phyloP scores from a whole-genome alignment of 176 grass and related monocot species.

The Saccharum officinarum region DNA sequence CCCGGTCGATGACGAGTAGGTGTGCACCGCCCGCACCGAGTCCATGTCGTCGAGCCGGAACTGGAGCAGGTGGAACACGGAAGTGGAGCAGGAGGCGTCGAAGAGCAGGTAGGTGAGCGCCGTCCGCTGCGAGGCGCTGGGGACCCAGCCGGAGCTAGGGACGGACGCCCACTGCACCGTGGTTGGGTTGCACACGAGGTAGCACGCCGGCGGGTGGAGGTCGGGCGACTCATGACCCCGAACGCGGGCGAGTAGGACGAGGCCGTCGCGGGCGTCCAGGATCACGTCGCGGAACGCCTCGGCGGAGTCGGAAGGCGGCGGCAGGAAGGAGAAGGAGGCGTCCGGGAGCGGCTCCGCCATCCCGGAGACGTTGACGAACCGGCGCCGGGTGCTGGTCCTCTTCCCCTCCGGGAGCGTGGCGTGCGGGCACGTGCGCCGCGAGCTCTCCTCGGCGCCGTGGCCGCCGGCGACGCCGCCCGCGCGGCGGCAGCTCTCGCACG shows the following conservation, averaged over 20 bases:
- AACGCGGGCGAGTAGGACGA: neutral
- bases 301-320: neutral
- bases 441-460: neutral
- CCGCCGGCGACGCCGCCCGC: rapidly evolving
- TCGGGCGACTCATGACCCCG: neutral
- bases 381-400: neutral
- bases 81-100: neutral
- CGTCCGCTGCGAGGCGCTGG: neutral
- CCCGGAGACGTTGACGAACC: constrained; percentile 20
- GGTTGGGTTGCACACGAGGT: constrained; percentile 4
- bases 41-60: neutral
- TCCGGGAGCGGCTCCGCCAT: constrained; percentile 19
- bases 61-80: constrained; percentile 2
- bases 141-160: neutral
- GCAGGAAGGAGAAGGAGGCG: neutral
- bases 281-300: neutral
- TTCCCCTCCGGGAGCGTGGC: too few species aligned
- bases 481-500: neutral
- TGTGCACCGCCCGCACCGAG: neutral
- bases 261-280: neutral
- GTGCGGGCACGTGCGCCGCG: neutral
- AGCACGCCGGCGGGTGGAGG: constrained; percentile 11
- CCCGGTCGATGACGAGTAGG: neutral
- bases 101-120: constrained; percentile 1
- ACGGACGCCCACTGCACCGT: neutral